Evolutionary conservation across 495 filamentous ascomycete species (phyloP), one percentile per base, ranked within the genome.

Genomic region (Margaritispora aquatica): DNA sequence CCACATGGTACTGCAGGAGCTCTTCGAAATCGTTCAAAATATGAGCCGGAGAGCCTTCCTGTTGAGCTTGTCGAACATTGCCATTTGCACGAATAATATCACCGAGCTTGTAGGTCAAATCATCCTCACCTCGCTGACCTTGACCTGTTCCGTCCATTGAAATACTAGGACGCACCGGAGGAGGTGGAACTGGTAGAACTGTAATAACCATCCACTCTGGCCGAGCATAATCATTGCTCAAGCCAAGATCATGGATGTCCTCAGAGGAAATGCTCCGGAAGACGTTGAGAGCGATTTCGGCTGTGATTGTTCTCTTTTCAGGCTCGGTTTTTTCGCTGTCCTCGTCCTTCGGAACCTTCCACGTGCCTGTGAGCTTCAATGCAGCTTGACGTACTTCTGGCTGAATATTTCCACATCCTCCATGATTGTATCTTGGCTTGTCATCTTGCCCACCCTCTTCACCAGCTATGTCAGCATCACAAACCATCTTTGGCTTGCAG

Each of bases 181-280:
- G 94, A 1, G 94, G 94, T 0, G 94, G 94, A 2, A 99, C 94
- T 5, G 95, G 92, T 19, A 98, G 79, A 47, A 97, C 91, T 0
- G 92, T 96, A 56, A 98, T 79, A 61, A 97, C 84, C 93, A 99
- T 96, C 92, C 95, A 97, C 71, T 97, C 94, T 1, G 94, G 94
- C 53, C 93, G 84, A 27, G 94, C 92, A 68, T 97, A 97, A 60
- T 96, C 86, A 61, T 87, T 88, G 74, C 88, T 97, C 66, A 97
- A 72, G 46, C 94, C 94, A 73, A 98, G 87, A 63, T 92, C 88
- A 54, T 79, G 76, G 62, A 95, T 86, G 46, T 96, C 92, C 13
- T 87, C 79, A 36, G 86, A 79, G 1, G 86, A 81, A 53, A 97
- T 96, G 62, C 83, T 85, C 56, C 85, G 84, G 72, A 99, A 89